Percentiles rank a stretch among this genome's conserved stretches.
phyloP scores from a whole-genome alignment of 176 grass and related monocot genomes.

The Ampelocalamus luodianensis region DNA sequence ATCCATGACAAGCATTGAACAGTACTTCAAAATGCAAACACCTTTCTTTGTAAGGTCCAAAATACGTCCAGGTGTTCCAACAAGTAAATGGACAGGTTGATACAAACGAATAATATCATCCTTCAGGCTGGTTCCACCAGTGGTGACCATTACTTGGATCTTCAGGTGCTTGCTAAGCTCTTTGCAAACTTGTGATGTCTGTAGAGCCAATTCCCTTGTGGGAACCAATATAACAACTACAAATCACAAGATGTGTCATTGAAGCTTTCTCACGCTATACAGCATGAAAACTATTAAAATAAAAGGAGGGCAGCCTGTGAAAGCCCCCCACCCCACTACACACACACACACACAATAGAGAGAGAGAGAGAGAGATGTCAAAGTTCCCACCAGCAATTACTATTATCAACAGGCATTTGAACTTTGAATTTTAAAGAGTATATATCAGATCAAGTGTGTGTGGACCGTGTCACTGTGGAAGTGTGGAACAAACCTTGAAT shows the following conservation, averaged over 20 bases:
- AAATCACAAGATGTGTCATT: conserved; percentile 33
- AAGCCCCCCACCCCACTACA: background rate
- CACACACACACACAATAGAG: background rate
- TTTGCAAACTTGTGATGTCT: conserved; percentile 98
- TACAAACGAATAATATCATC: conserved; percentile 93
- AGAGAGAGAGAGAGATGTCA: background rate
- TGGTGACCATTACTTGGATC: conserved; percentile 96
- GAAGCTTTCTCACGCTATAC: conserved; percentile 22
- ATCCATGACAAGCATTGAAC: conserved; percentile 89
- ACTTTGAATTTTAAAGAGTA: background rate
- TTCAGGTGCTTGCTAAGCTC: conserved; percentile 91
- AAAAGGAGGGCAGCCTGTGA: background rate
- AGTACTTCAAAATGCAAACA: conserved; percentile 84
- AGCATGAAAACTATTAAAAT: background rate
- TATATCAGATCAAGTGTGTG: conserved; percentile 14
- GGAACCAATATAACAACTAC: conserved; percentile 98
- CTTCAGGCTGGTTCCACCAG: conserved; percentile 93
- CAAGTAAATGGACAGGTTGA: conserved; percentile 91
- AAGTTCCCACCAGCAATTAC: conserved; percentile 32
- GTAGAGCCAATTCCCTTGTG: conserved; percentile 92
- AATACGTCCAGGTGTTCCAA: conserved; percentile 92
- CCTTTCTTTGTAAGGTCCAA: conserved; percentile 94
- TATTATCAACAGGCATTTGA: background rate
- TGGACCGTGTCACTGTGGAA: background rate
- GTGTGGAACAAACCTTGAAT: conserved; percentile 75